Conservation (phyloP, 768 basidiomycete genomes). For the Hypholoma sublateritium region DNA sequence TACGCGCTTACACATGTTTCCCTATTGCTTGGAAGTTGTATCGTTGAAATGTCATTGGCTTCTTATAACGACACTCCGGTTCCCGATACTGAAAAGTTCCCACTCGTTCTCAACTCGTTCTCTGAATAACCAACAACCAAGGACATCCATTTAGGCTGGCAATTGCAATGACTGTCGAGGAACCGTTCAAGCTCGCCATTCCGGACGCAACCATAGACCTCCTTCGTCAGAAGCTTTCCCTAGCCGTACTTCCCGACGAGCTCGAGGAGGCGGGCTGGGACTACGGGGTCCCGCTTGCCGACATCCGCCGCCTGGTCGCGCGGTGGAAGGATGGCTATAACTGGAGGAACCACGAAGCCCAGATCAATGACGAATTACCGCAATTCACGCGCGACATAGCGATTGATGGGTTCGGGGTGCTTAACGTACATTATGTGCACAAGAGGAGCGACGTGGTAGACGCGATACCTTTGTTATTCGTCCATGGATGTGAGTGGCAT, state of each 20-base stretch:
- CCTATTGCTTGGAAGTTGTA: too few species aligned
- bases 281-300: conserved; percentile 52
- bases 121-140: too few species aligned
- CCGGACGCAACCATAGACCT: conserved; percentile 39
- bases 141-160: too few species aligned
- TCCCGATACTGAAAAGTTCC: too few species aligned
- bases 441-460: conserved; percentile 40
- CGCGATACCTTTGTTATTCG: conserved; percentile 45
- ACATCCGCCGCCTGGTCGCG: conserved; percentile 44
- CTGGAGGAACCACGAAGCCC: conserved; percentile 53
- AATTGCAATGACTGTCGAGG: conserved; percentile 21
- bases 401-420: conserved; percentile 44
- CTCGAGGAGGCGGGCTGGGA: conserved; percentile 48
- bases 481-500: conserved; percentile 50
- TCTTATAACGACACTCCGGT: too few species aligned
- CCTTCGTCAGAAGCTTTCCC: conserved; percentile 47
- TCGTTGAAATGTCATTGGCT: too few species aligned
- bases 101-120: too few species aligned
- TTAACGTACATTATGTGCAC: conserved; percentile 59
- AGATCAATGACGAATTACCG: conserved; percentile 49
- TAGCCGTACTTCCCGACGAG: conserved; percentile 55
- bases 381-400: conserved; percentile 56
- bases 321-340: conserved; percentile 53
- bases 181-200: conserved; percentile 47
- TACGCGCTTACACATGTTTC: too few species aligned